A percentile compares a stretch with the other conserved stretches of the same genome.
phyloP scores from a whole-genome alignment of 148 eudicot species.

The Pharnaceum exiguum region DNA sequence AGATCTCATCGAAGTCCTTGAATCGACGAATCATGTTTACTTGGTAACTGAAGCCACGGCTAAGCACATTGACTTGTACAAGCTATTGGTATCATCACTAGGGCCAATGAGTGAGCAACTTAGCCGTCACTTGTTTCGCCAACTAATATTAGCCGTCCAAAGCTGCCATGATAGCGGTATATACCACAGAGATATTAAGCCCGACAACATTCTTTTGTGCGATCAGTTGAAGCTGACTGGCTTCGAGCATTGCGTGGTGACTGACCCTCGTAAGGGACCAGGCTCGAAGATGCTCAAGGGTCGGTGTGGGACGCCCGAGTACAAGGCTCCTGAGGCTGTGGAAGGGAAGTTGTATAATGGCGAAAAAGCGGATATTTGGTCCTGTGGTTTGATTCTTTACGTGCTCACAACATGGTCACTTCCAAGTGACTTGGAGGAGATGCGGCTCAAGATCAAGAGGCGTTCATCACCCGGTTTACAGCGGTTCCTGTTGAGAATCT shows the following conservation, averaged over 20 bases:
- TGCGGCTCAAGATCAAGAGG: conserved; percentile 18
- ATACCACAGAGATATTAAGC: conserved; percentile 9
- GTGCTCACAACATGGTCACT: conserved; percentile 17
- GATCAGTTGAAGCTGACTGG: conserved; percentile 3
- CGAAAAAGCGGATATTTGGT: conserved; percentile 17
- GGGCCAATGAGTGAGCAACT: no score
- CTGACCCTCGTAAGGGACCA: no score
- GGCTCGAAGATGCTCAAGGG: neutral
- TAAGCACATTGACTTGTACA: no score
- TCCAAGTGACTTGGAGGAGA: conserved; percentile 21
- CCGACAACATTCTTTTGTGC: conserved; percentile 1
- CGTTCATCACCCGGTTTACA: conserved; percentile 16
- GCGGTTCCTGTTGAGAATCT: conserved; percentile 19
- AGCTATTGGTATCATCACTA: no score
- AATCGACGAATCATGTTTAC: no score
- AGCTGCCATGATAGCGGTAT: conserved; percentile 4
- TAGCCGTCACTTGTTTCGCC: neutral
- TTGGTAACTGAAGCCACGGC: no score
- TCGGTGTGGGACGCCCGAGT: conserved; percentile 22
- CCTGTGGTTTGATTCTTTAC: conserved; percentile 21
- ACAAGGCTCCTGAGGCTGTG: conserved; percentile 10
- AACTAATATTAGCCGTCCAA: neutral
- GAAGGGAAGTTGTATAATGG: conserved; percentile 22
- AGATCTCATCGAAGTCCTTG: no score
- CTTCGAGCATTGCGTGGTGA: neutral